phyloP scores from a whole-genome alignment of 2,329 filamentous ascomycete species.

The Pestalotiopsis sp. region DNA sequence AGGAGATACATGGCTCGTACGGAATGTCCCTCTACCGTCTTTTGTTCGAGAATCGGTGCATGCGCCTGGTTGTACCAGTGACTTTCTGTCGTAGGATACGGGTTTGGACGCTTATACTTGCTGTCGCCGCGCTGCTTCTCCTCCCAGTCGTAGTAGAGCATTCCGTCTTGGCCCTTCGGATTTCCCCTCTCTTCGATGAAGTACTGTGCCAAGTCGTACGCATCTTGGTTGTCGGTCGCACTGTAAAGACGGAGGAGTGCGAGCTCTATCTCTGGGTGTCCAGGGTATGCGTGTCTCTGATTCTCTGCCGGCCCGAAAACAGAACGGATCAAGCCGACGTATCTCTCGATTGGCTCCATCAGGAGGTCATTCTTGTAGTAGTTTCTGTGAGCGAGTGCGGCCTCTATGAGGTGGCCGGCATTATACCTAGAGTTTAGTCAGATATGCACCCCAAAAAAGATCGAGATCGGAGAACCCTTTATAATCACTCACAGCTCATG shows the following conservation, averaged over 20 bases:
- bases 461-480: background rate
- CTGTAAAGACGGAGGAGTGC: conserved; percentile 41
- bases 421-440: conserved; percentile 48
- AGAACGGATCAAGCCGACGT: conserved; percentile 52
- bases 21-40: conserved; percentile 59
- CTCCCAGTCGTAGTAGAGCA: conserved; percentile 59
- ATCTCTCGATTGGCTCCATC: conserved; percentile 54
- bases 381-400: conserved; percentile 57
- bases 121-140: conserved; percentile 50
- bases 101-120: conserved; percentile 46
- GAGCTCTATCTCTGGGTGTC: conserved; percentile 59
- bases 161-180: conserved; percentile 46
- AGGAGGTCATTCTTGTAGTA: conserved; percentile 54
- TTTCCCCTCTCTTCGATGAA: conserved; percentile 63
- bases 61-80: conserved; percentile 61
- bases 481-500: conserved; percentile 55
- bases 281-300: conserved; percentile 61
- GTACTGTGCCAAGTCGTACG: conserved; percentile 52
- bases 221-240: conserved; percentile 35
- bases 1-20: conserved; percentile 64
- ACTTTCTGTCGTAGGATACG: conserved; percentile 43
- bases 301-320: conserved; percentile 52
- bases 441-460: background rate
- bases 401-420: conserved; percentile 64
- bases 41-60: conserved; percentile 53